Evolutionary conservation across 345 rosid species (phyloP).

Genomic region (Eucalyptus microcorys): DNA sequence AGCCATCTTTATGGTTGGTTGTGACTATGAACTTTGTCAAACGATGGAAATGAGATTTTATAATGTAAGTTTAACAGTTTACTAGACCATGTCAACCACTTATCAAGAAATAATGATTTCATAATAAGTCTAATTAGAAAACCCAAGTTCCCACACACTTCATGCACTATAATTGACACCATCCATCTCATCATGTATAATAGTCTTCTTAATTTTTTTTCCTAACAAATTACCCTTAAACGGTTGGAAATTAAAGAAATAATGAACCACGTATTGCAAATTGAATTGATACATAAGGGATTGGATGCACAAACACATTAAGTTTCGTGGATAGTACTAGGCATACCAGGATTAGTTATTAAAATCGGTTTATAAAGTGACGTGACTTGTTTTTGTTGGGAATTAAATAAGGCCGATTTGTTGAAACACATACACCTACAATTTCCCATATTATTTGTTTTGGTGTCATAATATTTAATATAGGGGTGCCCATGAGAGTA

Average conservation of each 20-base stretch:
- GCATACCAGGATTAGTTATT: not conserved
- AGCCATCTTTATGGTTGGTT: not conserved
- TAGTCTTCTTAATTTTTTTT: not conserved
- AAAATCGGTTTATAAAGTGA: not conserved
- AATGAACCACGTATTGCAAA: not conserved
- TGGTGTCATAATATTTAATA: too few relatives aligned
- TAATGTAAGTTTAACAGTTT: not conserved
- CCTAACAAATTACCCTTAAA: not conserved
- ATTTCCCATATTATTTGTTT: not conserved
- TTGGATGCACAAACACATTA: not conserved
- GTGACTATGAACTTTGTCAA: not conserved
- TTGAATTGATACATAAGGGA: not conserved
- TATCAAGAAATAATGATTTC: not conserved
- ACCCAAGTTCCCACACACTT: not conserved
- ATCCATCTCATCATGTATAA: not conserved
- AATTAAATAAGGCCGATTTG: not conserved
- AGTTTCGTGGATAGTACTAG: not conserved
- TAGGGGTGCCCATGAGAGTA: not conserved
- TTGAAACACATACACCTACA: not conserved
- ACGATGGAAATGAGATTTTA: not conserved
- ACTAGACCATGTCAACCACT: not conserved
- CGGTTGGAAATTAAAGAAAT: too few relatives aligned
- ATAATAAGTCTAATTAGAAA: not conserved
- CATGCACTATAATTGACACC: not conserved
- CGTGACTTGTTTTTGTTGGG: not conserved